A percentile compares a stretch with the other conserved stretches of the same genome.
phyloP scores from a whole-genome alignment of 108 stramenopile genomes.

The Cyclostephanos tholiformis region DNA sequence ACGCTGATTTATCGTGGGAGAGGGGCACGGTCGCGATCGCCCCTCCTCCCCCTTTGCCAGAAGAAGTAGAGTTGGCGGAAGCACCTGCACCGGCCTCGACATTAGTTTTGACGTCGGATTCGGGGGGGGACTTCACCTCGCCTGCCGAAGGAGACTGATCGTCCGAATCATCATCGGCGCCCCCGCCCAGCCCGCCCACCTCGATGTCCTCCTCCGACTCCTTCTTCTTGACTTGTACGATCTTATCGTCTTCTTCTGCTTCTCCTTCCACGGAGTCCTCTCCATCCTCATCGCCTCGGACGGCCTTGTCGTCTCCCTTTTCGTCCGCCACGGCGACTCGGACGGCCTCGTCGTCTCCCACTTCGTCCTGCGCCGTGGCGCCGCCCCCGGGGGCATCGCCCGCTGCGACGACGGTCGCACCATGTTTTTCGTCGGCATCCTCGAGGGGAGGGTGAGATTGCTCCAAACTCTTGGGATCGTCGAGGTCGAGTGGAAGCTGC shows the following conservation, averaged over 20 bases:
- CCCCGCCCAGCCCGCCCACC: conserved; percentile 12
- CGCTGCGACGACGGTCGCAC: too few relatives aligned
- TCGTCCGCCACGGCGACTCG: too few relatives aligned
- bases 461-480: too few relatives aligned
- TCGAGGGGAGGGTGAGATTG: too few relatives aligned
- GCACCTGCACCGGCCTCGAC: conserved; percentile 3
- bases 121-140: not conserved
- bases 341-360: too few relatives aligned
- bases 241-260: conserved; percentile 1
- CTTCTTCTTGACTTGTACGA: not conserved
- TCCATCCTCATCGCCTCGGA: not conserved
- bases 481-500: too few relatives aligned
- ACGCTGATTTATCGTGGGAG: not conserved
- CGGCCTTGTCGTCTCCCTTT: not conserved
- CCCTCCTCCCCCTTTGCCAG: not conserved
- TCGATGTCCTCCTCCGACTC: conserved; percentile 18
- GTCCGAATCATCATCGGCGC: conserved; percentile 10
- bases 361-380: too few relatives aligned
- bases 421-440: too few relatives aligned
- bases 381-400: too few relatives aligned
- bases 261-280: not conserved
- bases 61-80: not conserved
- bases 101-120: too few relatives aligned
- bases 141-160: not conserved
- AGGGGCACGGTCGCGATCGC: conserved; percentile 3